Evolutionary conservation across 306 rosid genomes (phyloP).

Genomic region (Casuarina equisetifolia): DNA sequence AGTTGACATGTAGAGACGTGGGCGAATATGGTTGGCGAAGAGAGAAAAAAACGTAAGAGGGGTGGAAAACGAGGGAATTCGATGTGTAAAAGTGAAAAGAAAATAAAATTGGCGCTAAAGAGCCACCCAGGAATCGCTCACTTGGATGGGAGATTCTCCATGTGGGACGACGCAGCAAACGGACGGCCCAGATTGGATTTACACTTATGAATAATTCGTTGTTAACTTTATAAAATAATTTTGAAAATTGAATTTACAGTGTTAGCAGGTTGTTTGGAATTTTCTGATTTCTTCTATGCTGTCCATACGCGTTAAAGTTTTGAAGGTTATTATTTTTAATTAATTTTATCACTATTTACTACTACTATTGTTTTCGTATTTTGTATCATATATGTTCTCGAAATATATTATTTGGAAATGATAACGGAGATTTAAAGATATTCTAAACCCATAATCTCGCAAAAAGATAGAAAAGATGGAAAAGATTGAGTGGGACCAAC

Average conservation of each 20-base stretch:
- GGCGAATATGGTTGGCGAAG: constrained; percentile 3
- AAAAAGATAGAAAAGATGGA: too few species aligned
- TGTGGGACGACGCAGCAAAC: neutral
- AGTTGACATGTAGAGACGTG: constrained; percentile 10
- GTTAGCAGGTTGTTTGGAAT: too few species aligned
- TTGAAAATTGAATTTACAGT: neutral
- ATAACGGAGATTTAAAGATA: too few species aligned
- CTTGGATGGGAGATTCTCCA: constrained; percentile 2
- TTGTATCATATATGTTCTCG: too few species aligned
- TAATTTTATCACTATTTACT: too few species aligned
- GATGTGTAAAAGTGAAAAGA: constrained; percentile 14
- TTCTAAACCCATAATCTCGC: too few species aligned
- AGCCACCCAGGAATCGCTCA: constrained; percentile 30
- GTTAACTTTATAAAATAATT: neutral
- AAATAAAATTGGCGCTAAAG: constrained; percentile 57
- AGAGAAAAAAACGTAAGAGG: neutral
- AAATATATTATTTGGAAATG: too few species aligned
- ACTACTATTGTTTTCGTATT: too few species aligned
- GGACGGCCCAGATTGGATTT: constrained; percentile 18
- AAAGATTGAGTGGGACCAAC: too few species aligned
- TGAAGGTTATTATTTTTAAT: too few species aligned
- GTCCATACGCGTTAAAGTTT: too few species aligned
- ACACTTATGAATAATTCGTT: neutral
- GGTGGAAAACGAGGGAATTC: constrained; percentile 17
- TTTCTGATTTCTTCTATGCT: too few species aligned